Conservation (phyloP, 139 green algal genomes). For the Gonium pectorale region DNA sequence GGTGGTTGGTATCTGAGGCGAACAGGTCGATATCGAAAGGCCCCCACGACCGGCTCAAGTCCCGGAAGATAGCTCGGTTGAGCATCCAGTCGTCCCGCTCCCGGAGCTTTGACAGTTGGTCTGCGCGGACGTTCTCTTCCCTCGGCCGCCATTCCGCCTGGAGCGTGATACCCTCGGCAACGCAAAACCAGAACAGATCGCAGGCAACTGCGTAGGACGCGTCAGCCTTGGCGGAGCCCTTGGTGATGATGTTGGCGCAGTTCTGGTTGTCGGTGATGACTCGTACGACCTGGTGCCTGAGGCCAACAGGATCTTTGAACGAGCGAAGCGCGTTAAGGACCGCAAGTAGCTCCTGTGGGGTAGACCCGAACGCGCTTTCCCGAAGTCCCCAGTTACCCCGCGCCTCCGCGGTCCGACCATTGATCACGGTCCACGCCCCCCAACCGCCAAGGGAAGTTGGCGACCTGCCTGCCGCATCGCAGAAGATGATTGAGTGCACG, state of each 20-base stretch:
- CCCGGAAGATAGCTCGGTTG: background rate
- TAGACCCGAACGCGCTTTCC: background rate
- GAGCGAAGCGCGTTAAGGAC: background rate
- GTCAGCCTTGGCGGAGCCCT: background rate
- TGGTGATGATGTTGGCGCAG: constrained; percentile 16
- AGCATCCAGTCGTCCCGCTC: constrained; percentile 9
- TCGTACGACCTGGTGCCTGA: background rate
- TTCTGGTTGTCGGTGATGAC: constrained; percentile 1
- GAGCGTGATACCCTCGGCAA: background rate
- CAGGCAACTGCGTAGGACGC: background rate
- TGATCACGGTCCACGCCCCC: constrained; percentile 18
- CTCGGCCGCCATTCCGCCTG: background rate
- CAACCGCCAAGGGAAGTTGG: background rate
- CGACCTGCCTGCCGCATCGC: background rate
- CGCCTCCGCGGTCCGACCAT: no score
- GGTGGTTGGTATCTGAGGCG: background rate
- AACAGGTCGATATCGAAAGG: constrained; percentile 23
- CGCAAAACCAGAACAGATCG: background rate
- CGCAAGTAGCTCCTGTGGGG: background rate
- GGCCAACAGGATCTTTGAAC: background rate
- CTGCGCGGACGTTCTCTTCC: background rate
- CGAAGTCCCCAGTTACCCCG: no score
- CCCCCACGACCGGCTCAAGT: background rate
- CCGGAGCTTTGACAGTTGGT: background rate
- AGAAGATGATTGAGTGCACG: background rate